Conservation (phyloP, 768 basidiomycete species). For the Kwoniella dendrophila region DNA sequence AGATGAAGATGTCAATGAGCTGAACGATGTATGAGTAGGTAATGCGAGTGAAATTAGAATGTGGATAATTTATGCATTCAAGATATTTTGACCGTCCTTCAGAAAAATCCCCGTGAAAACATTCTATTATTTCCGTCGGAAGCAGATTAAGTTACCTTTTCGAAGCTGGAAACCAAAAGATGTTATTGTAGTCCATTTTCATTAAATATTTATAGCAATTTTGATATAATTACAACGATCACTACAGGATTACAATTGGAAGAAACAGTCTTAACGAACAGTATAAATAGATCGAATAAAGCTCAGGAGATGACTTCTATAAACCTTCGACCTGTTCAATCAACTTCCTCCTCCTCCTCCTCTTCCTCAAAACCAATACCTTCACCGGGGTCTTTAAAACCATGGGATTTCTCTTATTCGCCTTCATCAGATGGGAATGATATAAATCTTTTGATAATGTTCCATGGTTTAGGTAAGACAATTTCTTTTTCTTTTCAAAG, state of each 20-base stretch:
- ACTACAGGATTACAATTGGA: too few species aligned
- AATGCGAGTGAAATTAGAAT: too few species aligned
- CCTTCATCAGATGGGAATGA: slow-evolving; percentile 45
- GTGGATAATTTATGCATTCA: too few species aligned
- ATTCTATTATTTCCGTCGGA: slow-evolving; percentile 11
- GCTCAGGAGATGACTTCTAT: slow-evolving; percentile 24
- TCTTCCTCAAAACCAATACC: slow-evolving; percentile 32
- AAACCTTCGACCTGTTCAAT: slow-evolving; percentile 36
- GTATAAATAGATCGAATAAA: background rate
- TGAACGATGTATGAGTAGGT: too few species aligned
- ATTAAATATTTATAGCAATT: too few species aligned
- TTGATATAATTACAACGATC: too few species aligned
- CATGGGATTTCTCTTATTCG: slow-evolving; percentile 47
- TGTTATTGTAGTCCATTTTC: background rate
- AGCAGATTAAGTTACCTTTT: background rate
- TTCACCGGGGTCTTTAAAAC: slow-evolving; percentile 31
- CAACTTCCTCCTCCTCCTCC: slow-evolving; percentile 8
- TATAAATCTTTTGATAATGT: slow-evolving; percentile 52
- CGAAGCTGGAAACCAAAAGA: background rate
- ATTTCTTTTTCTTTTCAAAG: background rate
- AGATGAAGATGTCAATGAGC: too few species aligned
- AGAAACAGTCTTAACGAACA: too few species aligned
- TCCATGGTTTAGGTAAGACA: slow-evolving; percentile 52
- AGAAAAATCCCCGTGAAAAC: slow-evolving; percentile 8
- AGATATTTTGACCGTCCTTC: background rate